Evolutionary conservation across 2,329 filamentous ascomycete genomes (phyloP), one percentile per base, ranked within the genome.

Genomic region (Alternaria hordeiaustralica): DNA sequence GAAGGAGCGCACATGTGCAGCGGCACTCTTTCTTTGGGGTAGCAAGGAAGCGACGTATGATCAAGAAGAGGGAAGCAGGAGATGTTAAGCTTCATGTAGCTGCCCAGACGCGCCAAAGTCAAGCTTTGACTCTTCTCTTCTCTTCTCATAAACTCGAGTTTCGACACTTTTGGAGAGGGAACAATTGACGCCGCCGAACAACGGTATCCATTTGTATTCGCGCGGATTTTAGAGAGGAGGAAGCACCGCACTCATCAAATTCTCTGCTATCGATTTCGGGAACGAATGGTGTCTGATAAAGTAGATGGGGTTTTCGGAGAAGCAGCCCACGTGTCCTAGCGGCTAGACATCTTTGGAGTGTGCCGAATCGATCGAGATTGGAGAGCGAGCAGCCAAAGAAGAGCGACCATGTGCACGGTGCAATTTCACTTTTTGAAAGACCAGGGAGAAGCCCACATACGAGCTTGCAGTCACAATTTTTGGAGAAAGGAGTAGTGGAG

Each of bases 11-110:
- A 41, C 33, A 41, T 36, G 2, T 3, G 4, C 2, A 2, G 0
- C 2, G 0, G 28, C 12, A 15, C 4, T 5, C 2, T 15, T 4
- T 2, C 3, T 33, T 15, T 15, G n/a, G 0, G 30, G 7, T 8
- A n/a, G 7, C 7, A 5, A 1, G 15, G 1, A 5, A 15, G 33
- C 15, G 33, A 41, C 8, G 15, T 41, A 2, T 41, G 4, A 10
- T n/a, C 0, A 10, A n/a, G 8, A 41, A 41, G 15, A 41, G 15
- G n/a, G 8, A 41, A n/a, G 8, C 0, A n/a, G 15, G 6, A 41
- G 15, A 1, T 10, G 5, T 1, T 41, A 2, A 6, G 33, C 4
- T n/a, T 41, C n/a, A 41, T 10, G 3, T n/a, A 41, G 7, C 10
- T 15, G 8, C 3, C 33, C 15, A n/a, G n/a, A n/a, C n/a, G n/a